These are phyloP conservation scores for Xenoacremonium recifei DNA, from an alignment of 2,329 filamentous ascomycete genomes.

Conservation along the genomic window DNA sequence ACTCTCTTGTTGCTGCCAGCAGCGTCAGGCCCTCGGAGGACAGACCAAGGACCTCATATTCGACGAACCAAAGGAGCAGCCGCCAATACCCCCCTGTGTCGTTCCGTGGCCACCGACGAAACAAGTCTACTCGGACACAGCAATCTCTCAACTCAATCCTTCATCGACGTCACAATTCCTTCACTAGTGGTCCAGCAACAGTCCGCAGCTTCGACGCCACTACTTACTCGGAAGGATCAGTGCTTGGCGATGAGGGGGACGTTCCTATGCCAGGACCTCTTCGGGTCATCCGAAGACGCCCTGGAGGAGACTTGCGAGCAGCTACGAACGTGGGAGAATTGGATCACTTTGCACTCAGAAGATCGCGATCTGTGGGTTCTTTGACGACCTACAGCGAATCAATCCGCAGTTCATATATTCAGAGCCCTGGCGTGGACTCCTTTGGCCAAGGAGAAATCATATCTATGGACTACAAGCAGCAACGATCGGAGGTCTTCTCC, in stretches of 20 bases:
- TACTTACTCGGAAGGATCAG: conserved; percentile 48
- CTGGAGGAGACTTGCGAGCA: conserved; percentile 72
- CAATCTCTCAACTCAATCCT: conserved; percentile 51
- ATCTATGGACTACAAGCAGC: conserved; percentile 21
- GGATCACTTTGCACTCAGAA: conserved; percentile 46
- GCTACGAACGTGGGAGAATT: conserved; percentile 64
- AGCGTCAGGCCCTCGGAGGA: conserved; percentile 32
- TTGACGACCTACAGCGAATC: conserved; percentile 61
- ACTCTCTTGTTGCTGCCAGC: conserved; percentile 31
- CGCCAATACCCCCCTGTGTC: conserved; percentile 29
- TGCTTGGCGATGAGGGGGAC: conserved; percentile 40
- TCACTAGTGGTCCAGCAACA: conserved; percentile 54
- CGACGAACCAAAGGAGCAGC: conserved; percentile 20
- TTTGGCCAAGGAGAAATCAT: conserved; percentile 21
- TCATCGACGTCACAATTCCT: conserved; percentile 57
- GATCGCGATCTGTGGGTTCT: conserved; percentile 58
- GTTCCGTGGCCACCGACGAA: conserved; percentile 40
- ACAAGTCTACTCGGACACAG: conserved; percentile 48
- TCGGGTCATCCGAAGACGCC: conserved; percentile 66
- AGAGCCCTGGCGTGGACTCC: conserved; percentile 34
- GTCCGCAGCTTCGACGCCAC: conserved; percentile 62
- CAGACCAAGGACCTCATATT: conserved; percentile 30
- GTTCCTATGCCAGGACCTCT: conserved; percentile 48
- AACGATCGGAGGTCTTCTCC: conserved; percentile 50
- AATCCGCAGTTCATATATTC: conserved; percentile 55